Evolutionary conservation across 2,329 filamentous ascomycete species (phyloP).

Genomic region (Epichloe bromicola): DNA sequence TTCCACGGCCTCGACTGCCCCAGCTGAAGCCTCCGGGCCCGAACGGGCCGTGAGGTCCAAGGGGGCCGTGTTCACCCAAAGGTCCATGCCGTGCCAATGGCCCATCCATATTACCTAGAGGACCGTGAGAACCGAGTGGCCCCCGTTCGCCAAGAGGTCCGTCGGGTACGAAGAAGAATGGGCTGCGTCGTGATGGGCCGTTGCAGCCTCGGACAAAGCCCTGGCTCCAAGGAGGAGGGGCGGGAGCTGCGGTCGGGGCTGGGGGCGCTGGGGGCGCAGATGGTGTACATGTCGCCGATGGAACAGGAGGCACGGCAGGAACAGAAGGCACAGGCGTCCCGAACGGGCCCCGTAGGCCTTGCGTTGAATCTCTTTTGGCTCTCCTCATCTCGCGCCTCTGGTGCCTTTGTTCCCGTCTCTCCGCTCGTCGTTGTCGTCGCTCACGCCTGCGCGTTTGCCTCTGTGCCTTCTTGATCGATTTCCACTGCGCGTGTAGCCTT

Average conservation of each 20-base stretch:
- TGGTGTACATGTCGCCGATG: not conserved
- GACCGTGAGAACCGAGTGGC: not conserved
- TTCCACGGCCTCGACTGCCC: not conserved
- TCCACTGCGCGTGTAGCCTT: conserved; percentile 30
- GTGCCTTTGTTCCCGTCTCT: conserved; percentile 21
- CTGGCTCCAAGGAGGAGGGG: not conserved
- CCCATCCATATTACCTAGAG: too few relatives aligned
- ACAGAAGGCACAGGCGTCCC: conserved; percentile 2
- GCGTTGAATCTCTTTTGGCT: conserved; percentile 18
- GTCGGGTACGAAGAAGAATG: not conserved
- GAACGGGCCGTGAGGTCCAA: not conserved
- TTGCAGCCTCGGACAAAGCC: not conserved
- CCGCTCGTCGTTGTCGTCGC: conserved; percentile 16
- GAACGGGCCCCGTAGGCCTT: conserved; percentile 7
- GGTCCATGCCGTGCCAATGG: too few relatives aligned
- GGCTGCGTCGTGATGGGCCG: not conserved
- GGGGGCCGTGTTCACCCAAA: not conserved
- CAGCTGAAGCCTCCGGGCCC: not conserved
- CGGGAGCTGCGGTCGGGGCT: conserved; percentile 2
- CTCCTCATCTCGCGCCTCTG: conserved; percentile 17
- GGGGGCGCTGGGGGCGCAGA: not conserved
- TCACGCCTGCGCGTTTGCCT: conserved; percentile 18
- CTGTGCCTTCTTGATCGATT: conserved; percentile 19
- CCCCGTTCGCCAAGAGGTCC: not conserved
- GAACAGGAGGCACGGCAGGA: not conserved